Evolutionary conservation across 768 basidiomycete genomes (phyloP).

Genomic region (Naganishia antarctica): DNA sequence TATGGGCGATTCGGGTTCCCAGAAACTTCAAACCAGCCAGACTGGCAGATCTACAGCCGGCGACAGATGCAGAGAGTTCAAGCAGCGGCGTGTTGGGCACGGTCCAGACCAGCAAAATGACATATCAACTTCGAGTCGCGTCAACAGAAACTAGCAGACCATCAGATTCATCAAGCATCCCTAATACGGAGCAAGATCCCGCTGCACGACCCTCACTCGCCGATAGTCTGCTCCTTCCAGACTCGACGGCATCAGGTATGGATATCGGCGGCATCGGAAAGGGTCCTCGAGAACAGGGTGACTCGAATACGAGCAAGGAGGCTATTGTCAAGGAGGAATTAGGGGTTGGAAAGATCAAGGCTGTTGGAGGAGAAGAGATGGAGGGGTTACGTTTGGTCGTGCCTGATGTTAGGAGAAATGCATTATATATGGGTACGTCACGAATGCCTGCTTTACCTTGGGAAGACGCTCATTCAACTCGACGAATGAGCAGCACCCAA

Average conservation of each 20-base stretch:
- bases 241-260: slow-evolving; percentile 3
- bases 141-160: slow-evolving; percentile 1
- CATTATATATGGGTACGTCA: slow-evolving; percentile 41
- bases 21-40: slow-evolving; percentile 43
- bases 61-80: neutral
- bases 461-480: too few relatives aligned
- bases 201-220: slow-evolving; percentile 34
- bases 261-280: slow-evolving; percentile 20
- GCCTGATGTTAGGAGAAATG: slow-evolving; percentile 34
- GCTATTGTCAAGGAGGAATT: slow-evolving; percentile 28
- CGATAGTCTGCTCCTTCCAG: slow-evolving; percentile 33
- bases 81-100: slow-evolving; percentile 23
- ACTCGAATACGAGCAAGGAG: slow-evolving; percentile 32
- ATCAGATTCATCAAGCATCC: neutral
- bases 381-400: slow-evolving; percentile 41
- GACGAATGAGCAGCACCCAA: slow-evolving; percentile 44
- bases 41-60: slow-evolving; percentile 29
- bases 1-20: slow-evolving; percentile 46
- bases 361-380: slow-evolving; percentile 47
- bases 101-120: slow-evolving; percentile 31
- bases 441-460: too few relatives aligned
- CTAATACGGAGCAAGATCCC: slow-evolving; percentile 28
- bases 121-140: slow-evolving; percentile 31
- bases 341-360: slow-evolving; percentile 21
- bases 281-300: slow-evolving; percentile 17